Base-by-base conservation (phyloP, 805 yeast species). In the Scheffersomyces ergatensis region DNA sequence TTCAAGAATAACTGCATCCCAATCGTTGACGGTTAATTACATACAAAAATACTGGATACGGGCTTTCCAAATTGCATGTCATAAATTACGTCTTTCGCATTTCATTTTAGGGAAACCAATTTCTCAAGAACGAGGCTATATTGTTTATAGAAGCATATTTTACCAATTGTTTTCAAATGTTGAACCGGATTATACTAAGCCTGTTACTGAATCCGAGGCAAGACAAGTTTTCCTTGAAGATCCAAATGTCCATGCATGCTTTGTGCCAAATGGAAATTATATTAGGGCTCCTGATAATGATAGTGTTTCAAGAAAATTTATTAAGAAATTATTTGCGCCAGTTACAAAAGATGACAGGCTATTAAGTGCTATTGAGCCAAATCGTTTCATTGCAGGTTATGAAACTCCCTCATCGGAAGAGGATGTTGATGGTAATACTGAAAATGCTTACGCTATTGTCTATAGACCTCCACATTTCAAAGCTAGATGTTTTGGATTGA, bases 201-300 rank as follows among this genome's bases (percentile, higher is more conserved):
- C 93, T 7, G 77, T 77, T 19, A 65, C 81, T 1, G 59, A 66
- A 39, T 43, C 51, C 2, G 77, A 74, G 36, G 82, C 85, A 0
- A 38, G 44, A 2, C 57, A 54, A 9, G 60, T 69, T 2, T 82
- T 82, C 50, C 53, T 58, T 9, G 63, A 63, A 3, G 60, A 77
- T 41, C 63, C 72, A 0, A 48, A 55, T 1, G 59, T 71, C 0
- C 65, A 64, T 27, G 80, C 85, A 0, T 80, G 78, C 36, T 85
- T 85, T 55, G 80, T 87, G 6, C 90, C 90, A 0, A 84, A 87
- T 58, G 99, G 99, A 3, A 67, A 70, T 35, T 84, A 78, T 53
- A 79, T 90, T 25, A 78, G 98, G 42, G 99, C 89, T 1, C 99
- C 99, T 0, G 83, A 80, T 43, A 77, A 77, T 48, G 97, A 90